Evolutionary conservation across 192 early-diverging fungal species (phyloP).

Genomic region (Umbelopsis sp.): DNA sequence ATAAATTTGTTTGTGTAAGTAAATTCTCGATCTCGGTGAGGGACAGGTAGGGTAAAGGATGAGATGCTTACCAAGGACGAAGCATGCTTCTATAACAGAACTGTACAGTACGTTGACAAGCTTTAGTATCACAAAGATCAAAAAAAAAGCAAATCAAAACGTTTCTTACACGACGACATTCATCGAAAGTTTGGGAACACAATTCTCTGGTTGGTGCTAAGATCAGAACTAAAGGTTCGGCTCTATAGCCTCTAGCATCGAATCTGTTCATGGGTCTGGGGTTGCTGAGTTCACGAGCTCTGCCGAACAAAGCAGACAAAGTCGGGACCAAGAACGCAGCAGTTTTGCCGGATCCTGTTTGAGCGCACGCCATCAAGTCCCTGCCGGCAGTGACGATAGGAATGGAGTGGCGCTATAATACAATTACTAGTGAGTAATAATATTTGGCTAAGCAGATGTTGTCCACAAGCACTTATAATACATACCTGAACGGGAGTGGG

Average conservation of each 20-base stretch:
- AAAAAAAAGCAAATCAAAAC: neutral
- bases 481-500: constrained; percentile 79
- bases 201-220: constrained; percentile 84
- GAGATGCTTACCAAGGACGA: constrained; percentile 50
- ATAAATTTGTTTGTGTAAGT: constrained; percentile 21
- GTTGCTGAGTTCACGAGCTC: constrained; percentile 29
- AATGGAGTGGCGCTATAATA: constrained; percentile 53
- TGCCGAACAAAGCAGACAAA: constrained; percentile 64
- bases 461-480: too few species aligned
- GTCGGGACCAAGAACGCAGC: constrained; percentile 83
- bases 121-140: neutral
- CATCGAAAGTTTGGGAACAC: constrained; percentile 83
- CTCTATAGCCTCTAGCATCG: constrained; percentile 45
- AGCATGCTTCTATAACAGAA: constrained; percentile 55
- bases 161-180: constrained; percentile 58
- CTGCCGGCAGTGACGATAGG: constrained; percentile 61
- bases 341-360: constrained; percentile 83
- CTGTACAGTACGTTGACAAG: neutral
- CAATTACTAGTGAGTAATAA: neutral
- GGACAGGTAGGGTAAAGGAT: constrained; percentile 24
- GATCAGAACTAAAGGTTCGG: constrained; percentile 67
- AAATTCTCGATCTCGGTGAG: constrained; percentile 26
- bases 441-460: too few species aligned
- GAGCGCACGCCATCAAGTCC: constrained; percentile 88
- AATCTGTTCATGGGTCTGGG: constrained; percentile 37